Percentiles rank a stretch among this genome's conserved stretches.
Evolutionary conservation across 108 stramenopile species (phyloP).

Genomic region (Pelagomonas calceolata): DNA sequence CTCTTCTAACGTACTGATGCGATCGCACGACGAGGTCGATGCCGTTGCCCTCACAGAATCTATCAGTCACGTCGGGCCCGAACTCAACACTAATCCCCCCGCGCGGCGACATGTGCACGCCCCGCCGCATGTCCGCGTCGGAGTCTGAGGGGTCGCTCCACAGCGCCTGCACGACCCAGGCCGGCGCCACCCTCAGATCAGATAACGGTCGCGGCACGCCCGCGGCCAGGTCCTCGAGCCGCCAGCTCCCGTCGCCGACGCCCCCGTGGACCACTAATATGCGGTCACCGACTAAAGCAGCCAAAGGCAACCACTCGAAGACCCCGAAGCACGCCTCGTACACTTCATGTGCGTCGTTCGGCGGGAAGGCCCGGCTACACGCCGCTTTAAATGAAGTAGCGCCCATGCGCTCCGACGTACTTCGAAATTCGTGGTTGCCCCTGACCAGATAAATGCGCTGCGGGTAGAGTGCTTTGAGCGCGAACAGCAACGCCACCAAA

Average conservation of each 20-base stretch:
- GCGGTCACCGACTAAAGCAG: slow-evolving; percentile 24
- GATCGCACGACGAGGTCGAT: slow-evolving; percentile 45
- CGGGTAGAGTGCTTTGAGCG: slow-evolving; percentile 37
- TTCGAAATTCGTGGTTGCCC: slow-evolving; percentile 33
- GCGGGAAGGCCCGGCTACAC: too few species aligned
- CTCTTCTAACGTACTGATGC: slow-evolving; percentile 51
- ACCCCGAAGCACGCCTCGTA: slow-evolving; percentile 16
- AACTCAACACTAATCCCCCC: slow-evolving; percentile 49
- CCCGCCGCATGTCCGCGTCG: slow-evolving; percentile 16
- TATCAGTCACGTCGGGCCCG: slow-evolving; percentile 45
- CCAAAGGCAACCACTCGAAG: slow-evolving; percentile 18
- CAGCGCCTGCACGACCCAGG: slow-evolving; percentile 26
- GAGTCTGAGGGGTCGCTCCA: slow-evolving; percentile 43
- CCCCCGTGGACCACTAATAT: slow-evolving; percentile 15
- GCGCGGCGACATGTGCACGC: slow-evolving; percentile 33
- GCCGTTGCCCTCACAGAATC: slow-evolving; percentile 42
- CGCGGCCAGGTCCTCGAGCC: slow-evolving; percentile 36
- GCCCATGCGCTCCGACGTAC: too few species aligned
- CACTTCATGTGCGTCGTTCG: background rate
- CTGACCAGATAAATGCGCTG: slow-evolving; percentile 33
- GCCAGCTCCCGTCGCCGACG: background rate
- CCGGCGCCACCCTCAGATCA: slow-evolving; percentile 29
- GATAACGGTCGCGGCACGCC: slow-evolving; percentile 19
- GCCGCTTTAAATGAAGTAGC: too few species aligned
- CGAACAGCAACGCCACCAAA: slow-evolving; percentile 33